Evolutionary conservation across 495 filamentous ascomycete genomes (phyloP).

Genomic region (Chlorociboria aeruginascens): DNA sequence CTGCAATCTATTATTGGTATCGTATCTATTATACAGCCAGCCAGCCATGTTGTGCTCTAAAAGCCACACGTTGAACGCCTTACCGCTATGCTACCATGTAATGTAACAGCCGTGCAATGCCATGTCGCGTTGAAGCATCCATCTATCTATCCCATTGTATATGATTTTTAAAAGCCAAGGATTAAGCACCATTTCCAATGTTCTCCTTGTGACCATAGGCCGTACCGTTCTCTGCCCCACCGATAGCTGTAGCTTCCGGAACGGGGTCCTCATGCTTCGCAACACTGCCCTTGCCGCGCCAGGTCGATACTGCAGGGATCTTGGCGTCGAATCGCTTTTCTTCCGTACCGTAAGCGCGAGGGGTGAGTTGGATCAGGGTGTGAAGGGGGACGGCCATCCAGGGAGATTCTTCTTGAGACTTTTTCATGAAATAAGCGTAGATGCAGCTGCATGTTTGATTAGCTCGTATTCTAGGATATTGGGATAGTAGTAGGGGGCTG

Average conservation of each 20-base stretch:
- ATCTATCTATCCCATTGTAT: too few species aligned
- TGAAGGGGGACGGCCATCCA: constrained; percentile 96
- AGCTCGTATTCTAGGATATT: too few species aligned
- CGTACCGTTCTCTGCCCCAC: background rate
- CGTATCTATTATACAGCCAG: too few species aligned
- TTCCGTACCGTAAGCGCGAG: constrained; percentile 83
- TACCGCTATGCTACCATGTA: too few species aligned
- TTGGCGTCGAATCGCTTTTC: constrained; percentile 73
- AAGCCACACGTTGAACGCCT: too few species aligned
- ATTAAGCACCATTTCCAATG: background rate
- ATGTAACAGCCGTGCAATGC: too few species aligned
- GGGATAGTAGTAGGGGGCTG: too few species aligned
- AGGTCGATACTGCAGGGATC: constrained; percentile 90
- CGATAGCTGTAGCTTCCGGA: constrained; percentile 3
- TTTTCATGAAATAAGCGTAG: constrained; percentile 97
- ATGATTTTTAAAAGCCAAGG: too few species aligned
- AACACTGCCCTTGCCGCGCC: constrained; percentile 79
- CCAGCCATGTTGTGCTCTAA: too few species aligned
- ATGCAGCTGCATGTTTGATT: constrained; percentile 50
- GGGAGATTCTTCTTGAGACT: constrained; percentile 81
- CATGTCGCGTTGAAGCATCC: too few species aligned
- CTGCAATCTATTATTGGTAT: too few species aligned
- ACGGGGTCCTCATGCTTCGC: constrained; percentile 49
- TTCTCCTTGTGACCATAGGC: background rate
- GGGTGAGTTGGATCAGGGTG: constrained; percentile 91